Percentiles rank a stretch among this genome's conserved stretches.
Evolutionary conservation across 306 rosid genomes (phyloP).

Genomic region (Glycine latifolia): DNA sequence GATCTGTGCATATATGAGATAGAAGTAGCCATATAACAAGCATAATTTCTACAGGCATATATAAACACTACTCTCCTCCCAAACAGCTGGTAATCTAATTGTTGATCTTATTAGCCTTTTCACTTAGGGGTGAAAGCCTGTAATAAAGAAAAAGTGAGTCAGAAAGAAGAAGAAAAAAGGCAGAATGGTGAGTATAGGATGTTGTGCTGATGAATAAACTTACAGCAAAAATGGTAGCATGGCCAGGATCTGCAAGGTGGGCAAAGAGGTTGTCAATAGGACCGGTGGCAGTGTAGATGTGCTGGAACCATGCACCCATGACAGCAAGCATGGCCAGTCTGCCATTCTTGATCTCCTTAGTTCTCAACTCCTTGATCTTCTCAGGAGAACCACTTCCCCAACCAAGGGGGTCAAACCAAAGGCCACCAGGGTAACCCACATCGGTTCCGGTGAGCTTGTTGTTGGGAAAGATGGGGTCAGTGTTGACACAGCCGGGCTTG

Average conservation of each 20-base stretch:
- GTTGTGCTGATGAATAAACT: background rate
- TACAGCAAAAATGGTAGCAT: conserved; percentile 67
- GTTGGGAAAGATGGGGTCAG: conserved; percentile 48
- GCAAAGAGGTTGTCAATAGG: conserved; percentile 85
- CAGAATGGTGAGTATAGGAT: too few species aligned
- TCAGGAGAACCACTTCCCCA: conserved; percentile 46
- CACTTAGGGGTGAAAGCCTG: conserved; percentile 49
- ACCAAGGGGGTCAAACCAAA: conserved; percentile 47
- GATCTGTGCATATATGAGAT: conserved; percentile 49
- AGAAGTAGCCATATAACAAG: conserved; percentile 51
- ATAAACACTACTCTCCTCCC: conserved; percentile 39
- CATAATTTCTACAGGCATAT: conserved; percentile 35
- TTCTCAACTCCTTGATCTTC: conserved; percentile 48
- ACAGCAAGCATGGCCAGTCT: conserved; percentile 56
- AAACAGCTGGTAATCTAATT: too few species aligned
- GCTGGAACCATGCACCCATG: conserved; percentile 49
- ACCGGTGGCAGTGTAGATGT: conserved; percentile 57
- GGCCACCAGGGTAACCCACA: conserved; percentile 52
- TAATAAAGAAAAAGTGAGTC: background rate
- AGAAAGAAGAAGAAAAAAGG: background rate
- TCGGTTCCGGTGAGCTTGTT: conserved; percentile 51
- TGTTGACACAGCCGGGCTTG: conserved; percentile 46
- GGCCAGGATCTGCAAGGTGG: conserved; percentile 85
- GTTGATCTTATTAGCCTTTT: background rate
- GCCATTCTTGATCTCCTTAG: conserved; percentile 51